Evolutionary conservation across 2,329 filamentous ascomycete genomes (phyloP), one percentile per base, ranked within the genome.

Genomic region (Fusarium proliferatum): DNA sequence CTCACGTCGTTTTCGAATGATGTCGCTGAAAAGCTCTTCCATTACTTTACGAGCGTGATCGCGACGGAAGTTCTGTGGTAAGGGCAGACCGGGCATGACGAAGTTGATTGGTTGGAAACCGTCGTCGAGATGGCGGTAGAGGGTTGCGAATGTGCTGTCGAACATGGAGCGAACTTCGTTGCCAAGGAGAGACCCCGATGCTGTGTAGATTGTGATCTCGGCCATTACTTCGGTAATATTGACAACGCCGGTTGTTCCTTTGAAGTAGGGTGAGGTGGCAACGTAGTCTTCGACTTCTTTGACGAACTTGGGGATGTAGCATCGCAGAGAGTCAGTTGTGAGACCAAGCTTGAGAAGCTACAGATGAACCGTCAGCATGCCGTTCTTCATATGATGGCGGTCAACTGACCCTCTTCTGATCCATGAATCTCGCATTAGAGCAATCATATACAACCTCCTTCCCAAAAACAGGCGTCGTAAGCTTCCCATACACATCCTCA

Each of bases 191-290:
- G 93, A 91, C 73, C 94, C 93, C 6, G 93, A 94, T 26, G 94
- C 94, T n/a, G 94, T 96, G 82, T 95, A 97, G 77, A 97, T 95
- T 59, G 94, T 97, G 74, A 97, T 92, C 80, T 97, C 93, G 45
- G 93, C 92, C 88, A 97, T 92, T 74, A 89, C 89, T 74, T 91
- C 89, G 53, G 92, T 88, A 28, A 97, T 90, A 77, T 96, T 89
- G 78, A 92, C 87, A 5, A 89, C 86, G 46, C 94, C 94, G 89
- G 61, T 88, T 80, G 55, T 10, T 28, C 88, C 89, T 82, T 93
- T 89, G 84, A 95, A 93, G 38, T 84, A 84, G 21, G 91, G 83
- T 62, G 88, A 90, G 66, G 85, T 87, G 80, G 92, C 89, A 81
- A 95, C 84, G 80, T 94, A 97, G 76, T 90, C 88, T 69, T 90